Conservation (phyloP, 2,329 filamentous ascomycete genomes). For the Cladosporium sp. region DNA sequence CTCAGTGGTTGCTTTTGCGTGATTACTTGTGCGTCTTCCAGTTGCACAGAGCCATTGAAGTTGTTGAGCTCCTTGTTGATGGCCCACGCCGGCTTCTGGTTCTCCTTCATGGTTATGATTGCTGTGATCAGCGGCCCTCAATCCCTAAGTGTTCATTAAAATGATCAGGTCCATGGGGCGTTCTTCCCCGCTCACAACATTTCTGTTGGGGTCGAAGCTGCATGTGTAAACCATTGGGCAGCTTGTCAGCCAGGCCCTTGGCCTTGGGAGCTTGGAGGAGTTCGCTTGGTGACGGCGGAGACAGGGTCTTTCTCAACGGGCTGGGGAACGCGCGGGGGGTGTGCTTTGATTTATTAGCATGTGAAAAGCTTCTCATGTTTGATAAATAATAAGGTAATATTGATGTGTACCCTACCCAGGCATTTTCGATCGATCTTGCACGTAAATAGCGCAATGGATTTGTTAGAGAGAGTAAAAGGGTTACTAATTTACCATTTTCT, state of each 20-base stretch:
- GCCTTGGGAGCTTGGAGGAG: not conserved
- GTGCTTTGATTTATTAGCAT: too few species aligned
- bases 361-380: too few species aligned
- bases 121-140: not conserved
- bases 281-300: not conserved
- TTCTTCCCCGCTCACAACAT: not conserved
- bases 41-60: not conserved
- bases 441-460: too few species aligned
- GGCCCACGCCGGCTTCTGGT: conserved; percentile 7
- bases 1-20: not conserved
- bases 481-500: too few species aligned
- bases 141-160: not conserved
- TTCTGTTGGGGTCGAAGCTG: conserved; percentile 4
- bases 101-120: conserved; percentile 4
- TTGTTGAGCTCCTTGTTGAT: not conserved
- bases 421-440: too few species aligned
- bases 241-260: not conserved
- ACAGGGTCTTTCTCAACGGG: not conserved
- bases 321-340: too few species aligned
- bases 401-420: too few species aligned
- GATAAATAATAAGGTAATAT: too few species aligned
- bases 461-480: too few species aligned
- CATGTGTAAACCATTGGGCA: conserved; percentile 5
- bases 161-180: not conserved
- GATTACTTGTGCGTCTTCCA: not conserved